These are phyloP conservation scores for Tylopilus sp. DNA, from an alignment of 1,284 basidiomycete genomes.

Conservation along the genomic window DNA sequence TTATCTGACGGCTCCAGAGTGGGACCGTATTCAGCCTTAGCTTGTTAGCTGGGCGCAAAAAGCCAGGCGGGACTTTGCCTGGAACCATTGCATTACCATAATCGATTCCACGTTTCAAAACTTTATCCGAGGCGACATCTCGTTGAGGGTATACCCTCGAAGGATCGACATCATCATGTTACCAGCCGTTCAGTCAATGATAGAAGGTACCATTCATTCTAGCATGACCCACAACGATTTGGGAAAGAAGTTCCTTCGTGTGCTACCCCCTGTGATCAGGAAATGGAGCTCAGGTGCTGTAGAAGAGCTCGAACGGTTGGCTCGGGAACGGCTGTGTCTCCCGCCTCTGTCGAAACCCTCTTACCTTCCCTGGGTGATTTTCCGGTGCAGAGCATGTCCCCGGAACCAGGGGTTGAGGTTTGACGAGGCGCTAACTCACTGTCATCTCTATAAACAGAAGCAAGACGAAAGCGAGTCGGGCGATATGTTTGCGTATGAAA, in stretches of 20 bases:
- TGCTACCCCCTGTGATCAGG: background rate
- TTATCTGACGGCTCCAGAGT: constrained; percentile 2
- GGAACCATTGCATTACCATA: background rate
- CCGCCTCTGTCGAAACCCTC: constrained; percentile 7
- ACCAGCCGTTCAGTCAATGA: background rate
- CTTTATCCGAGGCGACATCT: background rate
- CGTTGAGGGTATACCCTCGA: constrained; percentile 4
- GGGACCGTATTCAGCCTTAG: constrained; percentile 11
- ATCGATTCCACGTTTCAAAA: background rate
- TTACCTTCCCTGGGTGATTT: constrained; percentile 13
- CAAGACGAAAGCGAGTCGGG: too few species aligned
- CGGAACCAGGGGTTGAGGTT: constrained; percentile 3
- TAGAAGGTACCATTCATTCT: constrained; percentile 1
- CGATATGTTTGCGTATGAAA: background rate
- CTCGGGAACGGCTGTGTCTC: constrained; percentile 2
- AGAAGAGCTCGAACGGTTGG: constrained; percentile 10
- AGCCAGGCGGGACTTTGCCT: background rate
- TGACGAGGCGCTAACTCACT: constrained; percentile 12
- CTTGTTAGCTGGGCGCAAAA: background rate
- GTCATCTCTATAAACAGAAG: constrained; percentile 4
- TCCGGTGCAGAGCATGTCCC: constrained; percentile 9
- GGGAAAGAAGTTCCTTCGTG: background rate
- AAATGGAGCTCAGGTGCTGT: constrained; percentile 12
- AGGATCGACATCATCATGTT: constrained; percentile 11
- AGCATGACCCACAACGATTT: background rate